Conservation (phyloP, 345 rosid genomes). For the Melaleuca quinquenervia region DNA sequence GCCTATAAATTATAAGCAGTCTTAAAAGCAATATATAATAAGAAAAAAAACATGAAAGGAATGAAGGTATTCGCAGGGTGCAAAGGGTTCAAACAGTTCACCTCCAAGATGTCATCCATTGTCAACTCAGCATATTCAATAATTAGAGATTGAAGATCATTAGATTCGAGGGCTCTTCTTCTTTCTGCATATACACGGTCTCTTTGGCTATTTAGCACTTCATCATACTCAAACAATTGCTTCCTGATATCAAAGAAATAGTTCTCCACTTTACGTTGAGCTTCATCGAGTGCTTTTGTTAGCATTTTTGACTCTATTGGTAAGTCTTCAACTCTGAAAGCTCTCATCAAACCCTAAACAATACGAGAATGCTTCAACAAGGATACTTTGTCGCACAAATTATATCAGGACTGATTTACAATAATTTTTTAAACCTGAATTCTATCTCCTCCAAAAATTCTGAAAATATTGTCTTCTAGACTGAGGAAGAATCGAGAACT, state of each 20-base stretch:
- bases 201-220: constrained; percentile 94
- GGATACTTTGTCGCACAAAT: background rate
- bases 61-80: background rate
- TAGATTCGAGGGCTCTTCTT: constrained; percentile 86
- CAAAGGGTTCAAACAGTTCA: constrained; percentile 9
- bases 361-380: background rate
- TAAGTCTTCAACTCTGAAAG: constrained; percentile 92
- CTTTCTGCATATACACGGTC: constrained; percentile 95
- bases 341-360: constrained; percentile 89
- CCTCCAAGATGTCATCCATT: constrained; percentile 96
- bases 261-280: constrained; percentile 95
- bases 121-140: constrained; percentile 96
- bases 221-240: constrained; percentile 90
- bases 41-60: background rate
- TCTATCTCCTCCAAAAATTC: constrained; percentile 87
- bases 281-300: constrained; percentile 94
- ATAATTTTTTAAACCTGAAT: constrained; percentile 55
- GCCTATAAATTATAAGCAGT: constrained; percentile 32
- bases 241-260: constrained; percentile 91
- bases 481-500: constrained; percentile 96
- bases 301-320: constrained; percentile 92
- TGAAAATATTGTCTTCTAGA: constrained; percentile 94
- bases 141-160: constrained; percentile 70
- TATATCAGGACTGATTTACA: background rate
- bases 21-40: background rate